Evolutionary conservation across 768 basidiomycete species (phyloP).

Genomic region (Boletus sp.): DNA sequence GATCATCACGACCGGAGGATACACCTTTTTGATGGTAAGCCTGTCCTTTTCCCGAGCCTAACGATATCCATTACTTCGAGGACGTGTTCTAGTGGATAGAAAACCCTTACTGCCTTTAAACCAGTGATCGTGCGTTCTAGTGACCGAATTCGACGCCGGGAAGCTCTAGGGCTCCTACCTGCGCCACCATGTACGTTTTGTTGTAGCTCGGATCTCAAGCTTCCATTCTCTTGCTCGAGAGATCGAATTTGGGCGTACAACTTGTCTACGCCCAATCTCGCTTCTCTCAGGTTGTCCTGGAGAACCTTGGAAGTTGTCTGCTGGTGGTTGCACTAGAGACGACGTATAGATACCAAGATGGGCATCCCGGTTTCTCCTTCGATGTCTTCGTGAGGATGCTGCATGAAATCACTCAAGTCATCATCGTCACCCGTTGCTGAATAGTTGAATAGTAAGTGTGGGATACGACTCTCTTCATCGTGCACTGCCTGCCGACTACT

Average conservation of each 20-base stretch:
- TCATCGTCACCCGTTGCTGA: slow-evolving; percentile 4
- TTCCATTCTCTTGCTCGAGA: slow-evolving; percentile 8
- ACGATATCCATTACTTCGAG: not conserved
- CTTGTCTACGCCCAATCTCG: slow-evolving; percentile 7
- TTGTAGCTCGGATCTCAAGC: slow-evolving; percentile 3
- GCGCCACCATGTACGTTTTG: not conserved
- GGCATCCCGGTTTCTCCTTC: not conserved
- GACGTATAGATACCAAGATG: slow-evolving; percentile 8
- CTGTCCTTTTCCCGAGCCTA: slow-evolving; percentile 13
- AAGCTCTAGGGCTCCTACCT: not conserved
- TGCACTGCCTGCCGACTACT: not conserved
- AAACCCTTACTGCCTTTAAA: slow-evolving; percentile 6
- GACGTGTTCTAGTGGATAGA: not conserved
- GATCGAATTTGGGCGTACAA: slow-evolving; percentile 6
- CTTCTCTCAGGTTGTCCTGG: slow-evolving; percentile 9
- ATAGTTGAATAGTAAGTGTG: not conserved
- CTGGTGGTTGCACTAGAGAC: not conserved
- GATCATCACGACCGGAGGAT: not conserved
- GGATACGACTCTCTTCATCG: not conserved
- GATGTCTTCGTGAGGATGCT: not conserved
- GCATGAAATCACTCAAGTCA: not conserved
- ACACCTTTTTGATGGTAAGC: slow-evolving; percentile 15
- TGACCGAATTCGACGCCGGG: slow-evolving; percentile 6
- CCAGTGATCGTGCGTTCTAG: slow-evolving; percentile 4
- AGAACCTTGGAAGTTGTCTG: not conserved